Evolutionary conservation across 345 rosid genomes (phyloP), one percentile per base, ranked within the genome.

Genomic region (Crucihimalaya himalaica): DNA sequence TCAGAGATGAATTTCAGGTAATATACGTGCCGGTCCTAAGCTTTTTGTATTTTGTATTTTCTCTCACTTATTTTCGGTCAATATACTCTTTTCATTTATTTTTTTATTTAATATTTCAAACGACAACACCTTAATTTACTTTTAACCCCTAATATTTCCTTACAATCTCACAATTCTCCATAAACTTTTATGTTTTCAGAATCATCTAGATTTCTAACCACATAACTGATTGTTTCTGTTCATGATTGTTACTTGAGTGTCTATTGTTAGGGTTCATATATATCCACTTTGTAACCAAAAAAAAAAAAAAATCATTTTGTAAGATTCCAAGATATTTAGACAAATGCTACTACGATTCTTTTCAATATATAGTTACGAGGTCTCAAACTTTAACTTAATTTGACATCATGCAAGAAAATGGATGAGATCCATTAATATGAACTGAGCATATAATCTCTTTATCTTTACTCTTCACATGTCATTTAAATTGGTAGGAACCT

Each of bases 11-110:
- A 16, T 68, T 60, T 28, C 43, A 43, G 68, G 63, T 75, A 75
- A 75, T 75, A 75, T 75, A 75, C 79, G 79, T 75, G 79, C 74
- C 69, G 79, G 79, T 75, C 69, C 57, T 68, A 39, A 39, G 23
- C 68, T 5, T 21, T 35, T 75, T 60, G 48, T 32, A n/a, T 67
- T 74, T 52, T 59, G 23, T 74, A 66, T 66, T 66, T 74, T 48
- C 40, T n/a, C 9, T 73, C n/a, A 29, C 14, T 29, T 23, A 43
- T 46, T 13, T 37, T 8, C 60, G 46, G 72, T 66, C 73, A 74
- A 74, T 3, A 31, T 29, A 50, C 50, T 5, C 6, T 51, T 40
- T 39, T 37, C n/a, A n/a, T n/a, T 45, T n/a, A 20, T 48, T 46
- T 15, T 63, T 53, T 11, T 12, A 72, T 3, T 21, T 25, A 10